Evolutionary conservation across 1,139 yeast species (phyloP).

Genomic region (Hyphopichia wangnamkhiaoensis): DNA sequence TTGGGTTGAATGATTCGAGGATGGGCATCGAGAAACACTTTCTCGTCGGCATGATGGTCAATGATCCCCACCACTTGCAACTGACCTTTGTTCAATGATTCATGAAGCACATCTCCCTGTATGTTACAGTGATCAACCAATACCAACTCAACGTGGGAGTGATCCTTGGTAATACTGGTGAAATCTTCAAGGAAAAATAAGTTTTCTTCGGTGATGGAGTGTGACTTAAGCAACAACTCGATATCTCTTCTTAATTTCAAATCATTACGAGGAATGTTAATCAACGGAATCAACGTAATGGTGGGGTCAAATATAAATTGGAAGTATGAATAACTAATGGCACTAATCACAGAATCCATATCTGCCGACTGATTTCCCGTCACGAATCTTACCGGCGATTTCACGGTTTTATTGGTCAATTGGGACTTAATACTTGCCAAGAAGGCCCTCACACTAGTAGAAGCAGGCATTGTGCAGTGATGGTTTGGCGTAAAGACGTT

Average conservation of each 20-base stretch:
- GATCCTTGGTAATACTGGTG: constrained; percentile 16
- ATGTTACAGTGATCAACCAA: constrained; percentile 84
- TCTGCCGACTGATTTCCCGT: constrained; percentile 87
- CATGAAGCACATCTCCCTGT: constrained; percentile 48
- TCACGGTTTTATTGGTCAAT: constrained; percentile 14
- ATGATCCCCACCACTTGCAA: constrained; percentile 59
- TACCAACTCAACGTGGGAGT: constrained; percentile 38
- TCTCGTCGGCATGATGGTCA: constrained; percentile 87
- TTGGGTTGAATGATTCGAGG: constrained; percentile 64
- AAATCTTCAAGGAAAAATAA: constrained; percentile 72
- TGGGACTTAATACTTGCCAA: constrained; percentile 20
- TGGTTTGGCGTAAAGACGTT: constrained; percentile 1
- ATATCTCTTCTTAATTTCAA: constrained; percentile 73
- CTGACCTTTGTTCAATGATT: constrained; percentile 19
- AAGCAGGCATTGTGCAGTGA: constrained; percentile 1
- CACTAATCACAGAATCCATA: constrained; percentile 80
- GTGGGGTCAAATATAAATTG: constrained; percentile 24
- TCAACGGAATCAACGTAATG: constrained; percentile 55
- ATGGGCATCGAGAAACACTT: constrained; percentile 38
- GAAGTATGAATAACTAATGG: constrained; percentile 70
- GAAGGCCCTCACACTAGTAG: constrained; percentile 24
- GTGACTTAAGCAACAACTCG: constrained; percentile 48
- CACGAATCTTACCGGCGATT: constrained; percentile 46
- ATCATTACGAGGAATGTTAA: constrained; percentile 71
- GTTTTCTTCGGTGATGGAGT: constrained; percentile 48